Conservation (phyloP, 805 yeast genomes). For the Danielozyma ontarioensis region DNA sequence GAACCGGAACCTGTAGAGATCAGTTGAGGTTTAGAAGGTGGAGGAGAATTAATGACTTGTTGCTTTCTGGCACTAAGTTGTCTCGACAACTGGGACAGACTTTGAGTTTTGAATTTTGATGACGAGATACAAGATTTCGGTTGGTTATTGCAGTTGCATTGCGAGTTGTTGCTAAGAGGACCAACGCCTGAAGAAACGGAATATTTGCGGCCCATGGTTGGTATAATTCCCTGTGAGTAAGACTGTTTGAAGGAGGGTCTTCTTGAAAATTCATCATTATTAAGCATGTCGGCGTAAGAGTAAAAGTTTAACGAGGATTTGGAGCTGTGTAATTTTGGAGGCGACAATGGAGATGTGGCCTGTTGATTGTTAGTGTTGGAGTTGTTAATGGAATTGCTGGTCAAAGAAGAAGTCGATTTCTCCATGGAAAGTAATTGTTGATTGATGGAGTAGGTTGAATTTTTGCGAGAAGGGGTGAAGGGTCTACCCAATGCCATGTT, state of each 20-base stretch:
- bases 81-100: not conserved
- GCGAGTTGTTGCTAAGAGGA: too few species aligned
- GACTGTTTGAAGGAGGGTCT: constrained; percentile 51
- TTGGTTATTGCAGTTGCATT: not conserved
- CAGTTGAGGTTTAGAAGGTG: not conserved
- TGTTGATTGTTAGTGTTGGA: constrained; percentile 5
- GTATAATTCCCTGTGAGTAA: constrained; percentile 28
- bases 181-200: not conserved
- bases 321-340: constrained; percentile 34
- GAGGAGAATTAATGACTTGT: not conserved
- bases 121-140: too few species aligned
- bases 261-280: constrained; percentile 59
- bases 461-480: constrained; percentile 34
- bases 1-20: not conserved
- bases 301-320: constrained; percentile 48
- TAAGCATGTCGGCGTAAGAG: constrained; percentile 76
- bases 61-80: not conserved
- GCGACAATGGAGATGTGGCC: constrained; percentile 29
- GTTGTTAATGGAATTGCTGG: constrained; percentile 2
- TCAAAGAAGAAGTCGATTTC: constrained; percentile 5
- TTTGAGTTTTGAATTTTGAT: not conserved
- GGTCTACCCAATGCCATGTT: constrained; percentile 46
- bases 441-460: constrained; percentile 14
- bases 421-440: constrained; percentile 1
- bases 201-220: constrained; percentile 9